Base-by-base conservation (phyloP, 805 yeast species). In the Priceomyces fermenticarens region DNA sequence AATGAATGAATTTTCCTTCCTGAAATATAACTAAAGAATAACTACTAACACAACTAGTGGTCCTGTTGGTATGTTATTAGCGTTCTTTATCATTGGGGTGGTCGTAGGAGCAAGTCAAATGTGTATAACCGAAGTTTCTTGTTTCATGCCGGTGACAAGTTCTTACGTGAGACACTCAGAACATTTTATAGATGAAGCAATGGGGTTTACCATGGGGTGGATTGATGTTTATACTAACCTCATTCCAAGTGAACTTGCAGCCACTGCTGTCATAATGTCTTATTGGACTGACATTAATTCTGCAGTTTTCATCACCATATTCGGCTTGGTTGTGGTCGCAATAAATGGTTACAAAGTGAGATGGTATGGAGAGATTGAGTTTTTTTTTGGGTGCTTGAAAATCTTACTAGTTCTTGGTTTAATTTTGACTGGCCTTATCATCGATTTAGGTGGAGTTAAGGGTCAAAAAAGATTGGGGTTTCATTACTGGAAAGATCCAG, bases 181-280 rank as follows among this genome's bases (percentile, higher is more conserved):
- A 40, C 61, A 58, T 40, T 64, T 69, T 45, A 51, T 63, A 37
- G 78, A 73, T 52, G 72, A 70, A 13, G 71, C 77, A 8, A 47
- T 68, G 32, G 76, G 75, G 2, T 73, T 73, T 48, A 65, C 75
- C 10, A 65, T 66, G 45, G 79, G 80, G 29, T 73, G 75, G 67
- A 48, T 64, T 32, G 60, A 63, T 32, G 54, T 71, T 30, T 71
- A 69, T 54, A 54, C 58, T 2, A 33, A 32, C 10, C 8, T 59
- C 10, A 44, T 67, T 40, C 78, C 78, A 17, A 59, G 56, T 38
- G 77, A 74, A 44, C 54, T 75, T 29, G 55, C 73, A 14, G 77
- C 78, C 2, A 67, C 69, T 12, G 71, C 75, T n/a, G 63, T 72
- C 28, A 64, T 73, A 5, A 60, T 73, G 48, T 61, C 65, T 12